Conservation (phyloP, 495 filamentous ascomycete species). For the Sporormia fimetaria region DNA sequence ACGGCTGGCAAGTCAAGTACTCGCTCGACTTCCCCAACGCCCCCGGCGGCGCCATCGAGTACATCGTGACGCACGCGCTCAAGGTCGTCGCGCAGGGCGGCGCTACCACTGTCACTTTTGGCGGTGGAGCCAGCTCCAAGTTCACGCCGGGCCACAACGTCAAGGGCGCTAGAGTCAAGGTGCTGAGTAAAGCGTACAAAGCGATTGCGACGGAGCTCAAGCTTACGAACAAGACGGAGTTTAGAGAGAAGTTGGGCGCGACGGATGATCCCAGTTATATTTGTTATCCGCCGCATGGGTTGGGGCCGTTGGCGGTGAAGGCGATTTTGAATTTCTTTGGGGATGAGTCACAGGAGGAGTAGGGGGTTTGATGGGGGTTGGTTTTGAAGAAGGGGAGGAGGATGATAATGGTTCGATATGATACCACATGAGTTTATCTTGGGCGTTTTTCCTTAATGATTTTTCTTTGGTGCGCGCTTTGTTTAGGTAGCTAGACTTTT, state of each 20-base stretch:
- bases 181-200: slow-evolving; percentile 65
- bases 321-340: slow-evolving; percentile 78
- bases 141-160: slow-evolving; percentile 65
- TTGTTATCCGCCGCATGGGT: slow-evolving; percentile 66
- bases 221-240: slow-evolving; percentile 72
- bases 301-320: slow-evolving; percentile 62
- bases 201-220: slow-evolving; percentile 66
- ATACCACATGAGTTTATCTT: background rate
- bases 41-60: slow-evolving; percentile 69
- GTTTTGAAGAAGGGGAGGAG: background rate
- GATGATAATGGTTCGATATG: background rate
- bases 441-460: background rate
- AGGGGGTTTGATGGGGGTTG: background rate
- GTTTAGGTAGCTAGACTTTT: too few species aligned
- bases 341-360: slow-evolving; percentile 39
- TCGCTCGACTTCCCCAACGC: slow-evolving; percentile 72
- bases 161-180: slow-evolving; percentile 57
- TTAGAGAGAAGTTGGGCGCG: slow-evolving; percentile 74
- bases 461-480: too few species aligned
- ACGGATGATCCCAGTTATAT: slow-evolving; percentile 68
- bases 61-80: slow-evolving; percentile 65
- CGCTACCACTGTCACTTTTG: slow-evolving; percentile 61
- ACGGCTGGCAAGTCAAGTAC: slow-evolving; percentile 85
- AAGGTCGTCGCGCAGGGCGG: slow-evolving; percentile 52
- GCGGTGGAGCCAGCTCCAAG: slow-evolving; percentile 56